phyloP scores from a whole-genome alignment of 2,329 filamentous ascomycete species.

The Monosporascus sp. region DNA sequence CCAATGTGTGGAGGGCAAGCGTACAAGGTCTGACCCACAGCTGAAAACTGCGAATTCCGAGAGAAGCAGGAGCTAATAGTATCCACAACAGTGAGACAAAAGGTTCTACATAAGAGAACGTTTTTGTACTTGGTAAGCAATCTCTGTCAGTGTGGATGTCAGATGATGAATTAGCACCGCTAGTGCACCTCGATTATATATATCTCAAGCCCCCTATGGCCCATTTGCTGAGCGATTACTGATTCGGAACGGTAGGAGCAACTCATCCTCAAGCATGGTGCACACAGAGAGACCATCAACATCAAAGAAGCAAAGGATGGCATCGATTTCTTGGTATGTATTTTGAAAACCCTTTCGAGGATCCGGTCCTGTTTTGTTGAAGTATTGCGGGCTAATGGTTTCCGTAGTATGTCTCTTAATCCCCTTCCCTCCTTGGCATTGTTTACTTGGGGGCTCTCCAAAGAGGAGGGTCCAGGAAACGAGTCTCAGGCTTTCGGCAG shows the following conservation, averaged over 20 bases:
- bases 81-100: conserved; percentile 48
- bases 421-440: neutral
- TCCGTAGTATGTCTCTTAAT: neutral
- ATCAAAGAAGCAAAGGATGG: conserved; percentile 97
- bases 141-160: neutral
- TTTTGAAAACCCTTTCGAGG: neutral
- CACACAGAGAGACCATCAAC: conserved; percentile 90
- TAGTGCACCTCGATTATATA: too few species aligned
- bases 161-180: too few species aligned
- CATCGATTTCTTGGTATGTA: conserved; percentile 71
- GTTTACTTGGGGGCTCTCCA: neutral
- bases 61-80: neutral
- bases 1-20: conserved; percentile 88
- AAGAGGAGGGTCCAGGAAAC: too few species aligned
- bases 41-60: neutral
- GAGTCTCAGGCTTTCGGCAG: neutral
- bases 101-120: conserved; percentile 88
- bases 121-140: conserved; percentile 51
- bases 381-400: neutral
- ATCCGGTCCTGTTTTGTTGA: too few species aligned
- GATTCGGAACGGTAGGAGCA: conserved; percentile 53
- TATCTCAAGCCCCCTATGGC: too few species aligned
- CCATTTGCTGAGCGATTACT: neutral
- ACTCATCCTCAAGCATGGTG: conserved; percentile 89
- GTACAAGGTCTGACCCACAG: conserved; percentile 71